These are phyloP conservation scores for Trichomonas gallinae DNA, from an alignment of 208 protist species.

Conservation along the genomic window DNA sequence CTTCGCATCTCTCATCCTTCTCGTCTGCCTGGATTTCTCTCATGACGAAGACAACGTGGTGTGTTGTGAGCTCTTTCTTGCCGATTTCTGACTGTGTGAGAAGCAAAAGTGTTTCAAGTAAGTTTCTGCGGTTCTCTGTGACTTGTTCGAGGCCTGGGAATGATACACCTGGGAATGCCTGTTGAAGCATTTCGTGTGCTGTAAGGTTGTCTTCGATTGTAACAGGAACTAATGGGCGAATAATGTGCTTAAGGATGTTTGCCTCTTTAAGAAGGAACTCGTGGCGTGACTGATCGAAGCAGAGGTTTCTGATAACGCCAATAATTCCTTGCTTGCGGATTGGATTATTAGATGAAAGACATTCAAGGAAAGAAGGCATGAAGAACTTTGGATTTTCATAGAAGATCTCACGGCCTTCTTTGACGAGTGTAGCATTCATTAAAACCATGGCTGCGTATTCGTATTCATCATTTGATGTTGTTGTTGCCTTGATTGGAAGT, in stretches of 20 bases:
- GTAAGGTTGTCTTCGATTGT: neutral
- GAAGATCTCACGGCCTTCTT: neutral
- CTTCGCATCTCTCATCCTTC: neutral
- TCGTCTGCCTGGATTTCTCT: neutral
- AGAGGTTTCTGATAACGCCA: neutral
- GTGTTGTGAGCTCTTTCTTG: neutral
- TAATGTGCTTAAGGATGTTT: neutral
- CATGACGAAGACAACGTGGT: neutral
- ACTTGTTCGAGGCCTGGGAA: neutral
- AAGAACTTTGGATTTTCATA: neutral
- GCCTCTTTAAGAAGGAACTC: neutral
- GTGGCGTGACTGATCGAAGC: neutral
- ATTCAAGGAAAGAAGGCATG: neutral
- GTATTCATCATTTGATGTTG: neutral
- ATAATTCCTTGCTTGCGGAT: neutral
- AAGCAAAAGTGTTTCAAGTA: neutral
- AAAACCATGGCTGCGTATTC: conserved; percentile 6
- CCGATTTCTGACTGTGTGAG: neutral
- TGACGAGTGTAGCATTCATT: neutral
- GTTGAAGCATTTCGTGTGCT: neutral
- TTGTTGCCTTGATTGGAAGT: neutral
- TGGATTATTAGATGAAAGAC: neutral
- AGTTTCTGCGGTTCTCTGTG: neutral
- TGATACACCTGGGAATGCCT: neutral
- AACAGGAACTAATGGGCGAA: neutral